Percentiles rank a stretch among this genome's conserved stretches.
Evolutionary conservation across 2,329 filamentous ascomycete genomes (phyloP).

Genomic region (Botrytis tulipae): DNA sequence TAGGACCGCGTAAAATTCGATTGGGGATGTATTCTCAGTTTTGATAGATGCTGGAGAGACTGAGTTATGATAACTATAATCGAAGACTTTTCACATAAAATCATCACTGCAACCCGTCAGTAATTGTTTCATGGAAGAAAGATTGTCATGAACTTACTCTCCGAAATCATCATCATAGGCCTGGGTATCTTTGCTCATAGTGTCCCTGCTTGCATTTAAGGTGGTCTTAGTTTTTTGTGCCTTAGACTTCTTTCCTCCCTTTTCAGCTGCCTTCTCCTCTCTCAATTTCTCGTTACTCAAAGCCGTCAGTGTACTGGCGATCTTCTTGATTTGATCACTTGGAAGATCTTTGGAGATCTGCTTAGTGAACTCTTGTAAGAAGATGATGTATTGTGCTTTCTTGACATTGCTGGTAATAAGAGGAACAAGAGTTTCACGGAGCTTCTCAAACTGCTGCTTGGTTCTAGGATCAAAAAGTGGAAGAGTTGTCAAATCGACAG

Average conservation of each 20-base stretch:
- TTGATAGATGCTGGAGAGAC: background rate
- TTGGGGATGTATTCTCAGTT: background rate
- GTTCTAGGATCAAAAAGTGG: conserved; percentile 86
- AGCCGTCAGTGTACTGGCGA: conserved; percentile 81
- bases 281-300: conserved; percentile 97
- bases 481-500: conserved; percentile 76
- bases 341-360: conserved; percentile 82
- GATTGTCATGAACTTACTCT: conserved; percentile 60
- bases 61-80: conserved; percentile 8
- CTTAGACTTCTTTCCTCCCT: conserved; percentile 95
- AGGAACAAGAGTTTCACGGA: conserved; percentile 77
- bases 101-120: conserved; percentile 54
- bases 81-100: conserved; percentile 61
- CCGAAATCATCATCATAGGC: conserved; percentile 83
- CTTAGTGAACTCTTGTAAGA: conserved; percentile 89
- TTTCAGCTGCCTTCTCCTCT: conserved; percentile 93
- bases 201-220: conserved; percentile 62
- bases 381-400: conserved; percentile 87
- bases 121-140: background rate
- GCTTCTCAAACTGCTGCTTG: conserved; percentile 78
- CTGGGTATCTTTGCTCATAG: conserved; percentile 64
- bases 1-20: background rate
- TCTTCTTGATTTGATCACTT: conserved; percentile 95
- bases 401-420: conserved; percentile 72
- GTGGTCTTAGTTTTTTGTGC: conserved; percentile 92